Evolutionary conservation across 352 stramenopile genomes (phyloP), one percentile per base, ranked within the genome.

Genomic region (Aphanomyces invadans): DNA sequence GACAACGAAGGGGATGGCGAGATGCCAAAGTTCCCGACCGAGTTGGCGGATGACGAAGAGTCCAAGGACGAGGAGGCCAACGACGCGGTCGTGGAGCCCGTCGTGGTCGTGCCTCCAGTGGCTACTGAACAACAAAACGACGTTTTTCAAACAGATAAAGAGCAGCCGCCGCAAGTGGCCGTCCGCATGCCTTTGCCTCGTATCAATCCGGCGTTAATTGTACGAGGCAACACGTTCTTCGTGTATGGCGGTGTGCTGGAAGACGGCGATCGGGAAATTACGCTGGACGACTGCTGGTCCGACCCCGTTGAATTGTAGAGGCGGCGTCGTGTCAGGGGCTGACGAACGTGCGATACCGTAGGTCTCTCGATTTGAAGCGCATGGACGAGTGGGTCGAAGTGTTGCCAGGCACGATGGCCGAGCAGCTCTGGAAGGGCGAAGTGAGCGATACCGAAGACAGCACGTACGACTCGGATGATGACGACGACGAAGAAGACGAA

Each of bases 211-310:
- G 78, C 85, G 38, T 53, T 96, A 23, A 90, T 91, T 71, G 88
- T 98, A 52, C 79, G 80, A 29, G 85, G 86, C 23, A 95, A 95
- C 69, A 95, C 79, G 2, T 69, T 98, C 9, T 97, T 95, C 62
- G 82, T 98, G 17, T 97, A 97, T 72, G 95, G 95, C 36, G 95
- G 95, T 39, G 81, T 98, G 51, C 75, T 98, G 3, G 95, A 98
- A 45, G 84, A 93, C 45, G 92, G 92, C 25, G 92, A 98, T 72
- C 80, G 93, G 26, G 95, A 98, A 73, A 93, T 98, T 55, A 98
- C 95, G 28, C 73, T 98, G 21, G 95, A 98, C 72, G 95, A 98
- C 73, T 95, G 91, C 67, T 98, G 95, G 95, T 72, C n/a, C n/a
- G n/a, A n/a, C n/a, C n/a, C n/a, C n/a, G n/a, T n/a, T n/a, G n/a